These are phyloP conservation scores for Trapa incisa DNA, from an alignment of 345 rosid genomes.

Conservation along the genomic window DNA sequence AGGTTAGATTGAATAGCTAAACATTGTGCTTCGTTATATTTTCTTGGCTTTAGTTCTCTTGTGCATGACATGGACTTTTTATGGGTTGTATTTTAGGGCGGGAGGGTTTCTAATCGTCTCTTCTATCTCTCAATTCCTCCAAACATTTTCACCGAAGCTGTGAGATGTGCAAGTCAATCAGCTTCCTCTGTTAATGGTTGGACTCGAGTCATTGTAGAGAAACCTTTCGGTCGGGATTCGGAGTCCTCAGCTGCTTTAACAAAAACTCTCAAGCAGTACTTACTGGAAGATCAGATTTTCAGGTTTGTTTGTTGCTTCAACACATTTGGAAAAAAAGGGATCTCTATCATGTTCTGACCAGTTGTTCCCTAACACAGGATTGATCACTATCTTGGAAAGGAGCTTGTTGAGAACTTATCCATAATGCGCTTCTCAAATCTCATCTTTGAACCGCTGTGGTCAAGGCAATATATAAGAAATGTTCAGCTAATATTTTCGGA, in stretches of 20 bases:
- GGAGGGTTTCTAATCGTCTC: constrained; percentile 76
- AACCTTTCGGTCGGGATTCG: constrained; percentile 97
- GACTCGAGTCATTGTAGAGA: constrained; percentile 98
- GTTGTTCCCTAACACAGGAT: constrained; percentile 39
- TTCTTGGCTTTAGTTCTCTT: neutral
- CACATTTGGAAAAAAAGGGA: neutral
- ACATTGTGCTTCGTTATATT: neutral
- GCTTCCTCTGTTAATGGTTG: constrained; percentile 90
- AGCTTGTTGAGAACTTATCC: constrained; percentile 90
- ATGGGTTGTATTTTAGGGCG: constrained; percentile 30
- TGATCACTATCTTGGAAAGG: constrained; percentile 96
- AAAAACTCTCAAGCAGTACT: constrained; percentile 63
- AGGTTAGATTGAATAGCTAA: constrained; percentile 34
- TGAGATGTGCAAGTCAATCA: constrained; percentile 80
- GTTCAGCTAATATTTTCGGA: constrained; percentile 93
- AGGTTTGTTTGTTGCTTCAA: constrained; percentile 25
- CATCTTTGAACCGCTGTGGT: constrained; percentile 93
- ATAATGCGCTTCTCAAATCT: constrained; percentile 97
- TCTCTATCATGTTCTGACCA: constrained; percentile 12
- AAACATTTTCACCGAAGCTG: constrained; percentile 84
- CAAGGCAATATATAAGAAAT: constrained; percentile 85
- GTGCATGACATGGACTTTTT: neutral
- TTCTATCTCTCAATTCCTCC: constrained; percentile 94
- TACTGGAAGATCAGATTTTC: constrained; percentile 90
- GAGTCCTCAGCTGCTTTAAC: constrained; percentile 95